Evolutionary conservation across 805 yeast species (phyloP), one percentile per base, ranked within the genome.

Genomic region (Metschnikowia cerradonensis): DNA sequence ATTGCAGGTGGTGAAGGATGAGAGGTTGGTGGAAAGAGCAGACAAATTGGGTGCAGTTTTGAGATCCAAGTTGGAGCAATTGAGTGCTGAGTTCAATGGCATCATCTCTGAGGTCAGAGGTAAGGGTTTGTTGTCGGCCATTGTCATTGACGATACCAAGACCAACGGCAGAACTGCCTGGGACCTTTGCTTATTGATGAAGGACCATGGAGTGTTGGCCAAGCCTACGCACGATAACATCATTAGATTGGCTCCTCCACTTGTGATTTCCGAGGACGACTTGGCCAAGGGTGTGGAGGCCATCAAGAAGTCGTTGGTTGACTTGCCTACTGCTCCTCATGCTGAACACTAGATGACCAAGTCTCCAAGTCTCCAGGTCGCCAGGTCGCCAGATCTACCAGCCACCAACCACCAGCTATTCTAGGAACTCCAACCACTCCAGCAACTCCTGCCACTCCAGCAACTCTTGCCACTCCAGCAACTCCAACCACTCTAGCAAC

Each of bases 221-320:
- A 92, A 91, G 73, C 98, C 97, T 58, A 91, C 98, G 1, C 98
- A 92, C 67, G 96, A 90, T 61, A 86, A 90, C 69, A 91, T 92
- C 62, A 91, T 92, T 66, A 86, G 98, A 76, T 77, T 92, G 67
- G 97, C 98, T 10, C 98, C 98, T 51, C 97, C 98, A 22, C 76
- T 92, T 67, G 95, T 90, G 38, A 92, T 92, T 58, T 80, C 91
- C 32, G 85, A 90, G 66, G 92, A 86, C 62, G 97, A 92, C 65
- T 76, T 92, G 63, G 69, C 81, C 57, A 84, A 80, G 71, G 97
- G 97, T 63, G 85, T 90, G 49, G 85, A 80, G 13, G 77, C 86
- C 44, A 91, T 92, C 60, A 77, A 77, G 67, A 62, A 75, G 58
- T 76, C 88, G 15, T 77, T 90, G 62, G 66, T 64, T 45, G 66